A percentile compares a stretch with the other conserved stretches of the same genome.
Evolutionary conservation across 176 grass and related monocot genomes (phyloP).

Genomic region (Aegilops speltoides): DNA sequence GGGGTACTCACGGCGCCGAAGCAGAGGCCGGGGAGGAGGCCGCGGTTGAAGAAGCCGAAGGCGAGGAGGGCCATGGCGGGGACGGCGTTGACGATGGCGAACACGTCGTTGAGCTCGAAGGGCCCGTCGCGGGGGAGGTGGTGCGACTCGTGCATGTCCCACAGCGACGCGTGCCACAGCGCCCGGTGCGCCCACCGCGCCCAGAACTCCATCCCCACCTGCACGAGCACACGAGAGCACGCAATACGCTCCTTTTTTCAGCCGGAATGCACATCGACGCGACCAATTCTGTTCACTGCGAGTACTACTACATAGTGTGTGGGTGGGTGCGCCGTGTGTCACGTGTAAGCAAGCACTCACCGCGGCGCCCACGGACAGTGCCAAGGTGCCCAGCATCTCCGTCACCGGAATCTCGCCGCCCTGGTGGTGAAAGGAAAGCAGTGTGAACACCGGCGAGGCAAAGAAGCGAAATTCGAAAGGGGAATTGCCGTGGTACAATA

Average conservation of each 20-base stretch:
- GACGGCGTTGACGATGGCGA: conserved; percentile 86
- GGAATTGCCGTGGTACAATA: neutral
- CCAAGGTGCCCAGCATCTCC: conserved; percentile 94
- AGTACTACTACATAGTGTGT: no score
- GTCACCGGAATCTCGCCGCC: conserved; percentile 82
- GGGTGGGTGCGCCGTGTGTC: neutral
- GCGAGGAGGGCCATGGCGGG: conserved; percentile 86
- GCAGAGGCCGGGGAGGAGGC: conserved; percentile 80
- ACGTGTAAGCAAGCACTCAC: conserved; percentile 26
- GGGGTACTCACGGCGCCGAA: conserved; percentile 64
- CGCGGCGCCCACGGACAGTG: conserved; percentile 88
- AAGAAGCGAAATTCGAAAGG: neutral
- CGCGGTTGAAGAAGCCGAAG: conserved; percentile 87
- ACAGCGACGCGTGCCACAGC: conserved; percentile 95
- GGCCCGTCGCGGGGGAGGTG: conserved; percentile 84
- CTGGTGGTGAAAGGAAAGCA: conserved; percentile 29
- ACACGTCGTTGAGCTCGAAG: conserved; percentile 99
- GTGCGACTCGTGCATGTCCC: conserved; percentile 98
- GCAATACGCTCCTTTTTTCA: neutral
- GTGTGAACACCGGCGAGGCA: neutral
- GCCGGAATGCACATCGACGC: neutral
- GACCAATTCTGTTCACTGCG: no score
- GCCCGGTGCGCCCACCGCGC: conserved; percentile 90
- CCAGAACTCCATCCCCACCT: conserved; percentile 91
- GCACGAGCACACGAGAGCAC: no score